Percentiles rank a stretch among this genome's conserved stretches.
Conservation (phyloP, 176 grass and related monocot genomes). For the Carex scoparia region DNA sequence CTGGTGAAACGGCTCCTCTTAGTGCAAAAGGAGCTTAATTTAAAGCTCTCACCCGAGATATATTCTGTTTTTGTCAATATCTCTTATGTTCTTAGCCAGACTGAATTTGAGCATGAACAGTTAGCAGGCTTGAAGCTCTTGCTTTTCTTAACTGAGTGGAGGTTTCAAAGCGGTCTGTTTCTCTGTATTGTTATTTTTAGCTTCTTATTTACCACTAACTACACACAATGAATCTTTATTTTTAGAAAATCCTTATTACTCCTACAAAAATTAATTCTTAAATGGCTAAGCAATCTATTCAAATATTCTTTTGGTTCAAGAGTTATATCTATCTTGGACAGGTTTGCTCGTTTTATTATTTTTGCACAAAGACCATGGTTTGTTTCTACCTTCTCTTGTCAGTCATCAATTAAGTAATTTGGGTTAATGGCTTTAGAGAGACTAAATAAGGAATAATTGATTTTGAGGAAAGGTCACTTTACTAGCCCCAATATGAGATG, state of each 20-base stretch:
- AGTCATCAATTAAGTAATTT: not conserved
- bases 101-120: constrained; percentile 93
- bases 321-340: not conserved
- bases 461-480: not conserved
- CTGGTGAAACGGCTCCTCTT: constrained; percentile 60
- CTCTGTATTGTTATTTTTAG: constrained; percentile 1
- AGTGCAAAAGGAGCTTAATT: constrained; percentile 57
- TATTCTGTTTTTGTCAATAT: constrained; percentile 52
- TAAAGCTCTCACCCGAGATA: constrained; percentile 50
- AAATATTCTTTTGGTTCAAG: not conserved
- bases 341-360: not conserved
- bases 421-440: not conserved
- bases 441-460: not conserved
- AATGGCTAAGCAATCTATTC: not conserved
- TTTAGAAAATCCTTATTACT: not conserved
- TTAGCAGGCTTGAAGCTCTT: constrained; percentile 69
- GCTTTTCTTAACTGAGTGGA: constrained; percentile 68
- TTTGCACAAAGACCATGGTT: not conserved
- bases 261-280: not conserved
- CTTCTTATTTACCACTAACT: not conserved
- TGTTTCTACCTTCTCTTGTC: not conserved
- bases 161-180: constrained; percentile 58
- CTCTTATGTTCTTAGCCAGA: constrained; percentile 49
- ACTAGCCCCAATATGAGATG: not conserved
- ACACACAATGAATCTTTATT: not conserved